phyloP scores from a whole-genome alignment of 306 rosid species.

The Malus sieversii region DNA sequence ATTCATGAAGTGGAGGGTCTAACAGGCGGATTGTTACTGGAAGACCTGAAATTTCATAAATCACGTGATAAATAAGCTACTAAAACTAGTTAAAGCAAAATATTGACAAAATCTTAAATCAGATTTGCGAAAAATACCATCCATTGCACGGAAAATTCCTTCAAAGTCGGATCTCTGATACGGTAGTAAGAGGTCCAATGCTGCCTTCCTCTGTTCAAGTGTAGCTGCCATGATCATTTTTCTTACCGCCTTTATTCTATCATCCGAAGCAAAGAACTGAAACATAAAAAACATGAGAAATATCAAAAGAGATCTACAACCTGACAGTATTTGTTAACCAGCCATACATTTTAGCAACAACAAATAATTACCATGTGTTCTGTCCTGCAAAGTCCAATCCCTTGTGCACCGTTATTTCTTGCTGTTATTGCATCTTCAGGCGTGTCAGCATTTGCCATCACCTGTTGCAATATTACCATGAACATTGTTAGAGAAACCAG shows the following conservation, averaged over 20 bases:
- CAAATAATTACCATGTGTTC: slow-evolving; percentile 76
- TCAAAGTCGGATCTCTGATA: slow-evolving; percentile 97
- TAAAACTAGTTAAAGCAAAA: background rate
- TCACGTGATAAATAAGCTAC: background rate
- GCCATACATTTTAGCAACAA: background rate
- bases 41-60: slow-evolving; percentile 41
- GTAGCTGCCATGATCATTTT: slow-evolving; percentile 93
- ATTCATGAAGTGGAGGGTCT: slow-evolving; percentile 99
- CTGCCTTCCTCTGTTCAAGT: slow-evolving; percentile 70
- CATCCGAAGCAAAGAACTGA: slow-evolving; percentile 97
- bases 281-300: slow-evolving; percentile 24
- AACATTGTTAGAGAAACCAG: background rate
- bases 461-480: slow-evolving; percentile 31
- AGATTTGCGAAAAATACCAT: slow-evolving; percentile 37
- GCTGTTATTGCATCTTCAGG: slow-evolving; percentile 90
- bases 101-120: background rate
- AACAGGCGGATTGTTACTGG: slow-evolving; percentile 92
- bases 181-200: slow-evolving; percentile 73
- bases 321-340: background rate
- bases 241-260: slow-evolving; percentile 86
- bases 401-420: slow-evolving; percentile 86
- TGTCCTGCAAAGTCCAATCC: slow-evolving; percentile 97
- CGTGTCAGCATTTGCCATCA: slow-evolving; percentile 98
- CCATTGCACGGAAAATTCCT: slow-evolving; percentile 98
- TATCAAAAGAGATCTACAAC: background rate